Evolutionary conservation across 208 protist genomes (phyloP).

Genomic region (Leishmania turanica): DNA sequence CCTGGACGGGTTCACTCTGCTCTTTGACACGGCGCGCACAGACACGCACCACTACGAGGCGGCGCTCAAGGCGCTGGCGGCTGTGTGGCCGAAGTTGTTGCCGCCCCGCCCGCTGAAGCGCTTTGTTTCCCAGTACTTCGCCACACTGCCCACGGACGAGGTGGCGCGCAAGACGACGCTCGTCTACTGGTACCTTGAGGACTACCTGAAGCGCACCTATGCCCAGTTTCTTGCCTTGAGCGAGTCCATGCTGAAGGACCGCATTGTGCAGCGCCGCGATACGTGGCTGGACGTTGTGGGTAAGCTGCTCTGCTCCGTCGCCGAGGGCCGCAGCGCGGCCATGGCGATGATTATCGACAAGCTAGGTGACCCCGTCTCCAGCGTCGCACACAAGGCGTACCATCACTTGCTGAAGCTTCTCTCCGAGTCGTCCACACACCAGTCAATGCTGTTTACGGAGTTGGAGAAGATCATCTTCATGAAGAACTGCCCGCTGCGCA

Average conservation of each 20-base stretch:
- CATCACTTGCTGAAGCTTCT: conserved; percentile 86
- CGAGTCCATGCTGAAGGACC: conserved; percentile 91
- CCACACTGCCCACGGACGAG: conserved; percentile 83
- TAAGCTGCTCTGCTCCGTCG: conserved; percentile 85
- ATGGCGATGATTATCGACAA: conserved; percentile 94
- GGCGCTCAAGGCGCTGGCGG: conserved; percentile 85
- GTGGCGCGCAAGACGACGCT: conserved; percentile 64
- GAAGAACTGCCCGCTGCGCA: conserved; percentile 88
- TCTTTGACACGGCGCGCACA: conserved; percentile 89
- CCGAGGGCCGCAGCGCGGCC: conserved; percentile 72
- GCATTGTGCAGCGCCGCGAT: conserved; percentile 80
- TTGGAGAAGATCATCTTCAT: conserved; percentile 92
- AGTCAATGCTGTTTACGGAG: conserved; percentile 84
- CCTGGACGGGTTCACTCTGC: conserved; percentile 86
- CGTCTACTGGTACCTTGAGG: conserved; percentile 92
- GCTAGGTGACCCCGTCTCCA: conserved; percentile 78
- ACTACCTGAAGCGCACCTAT: conserved; percentile 92
- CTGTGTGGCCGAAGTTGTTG: conserved; percentile 88
- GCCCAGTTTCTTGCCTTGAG: conserved; percentile 86
- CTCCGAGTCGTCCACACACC: conserved; percentile 86
- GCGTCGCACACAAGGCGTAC: conserved; percentile 85
- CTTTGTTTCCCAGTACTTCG: conserved; percentile 91
- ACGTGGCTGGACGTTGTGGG: conserved; percentile 87
- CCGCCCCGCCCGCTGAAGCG: conserved; percentile 85
- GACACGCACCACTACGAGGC: conserved; percentile 93